These are phyloP conservation scores for Paecilomyces niveus DNA, from an alignment of 2,329 filamentous ascomycete species.

Conservation along the genomic window DNA sequence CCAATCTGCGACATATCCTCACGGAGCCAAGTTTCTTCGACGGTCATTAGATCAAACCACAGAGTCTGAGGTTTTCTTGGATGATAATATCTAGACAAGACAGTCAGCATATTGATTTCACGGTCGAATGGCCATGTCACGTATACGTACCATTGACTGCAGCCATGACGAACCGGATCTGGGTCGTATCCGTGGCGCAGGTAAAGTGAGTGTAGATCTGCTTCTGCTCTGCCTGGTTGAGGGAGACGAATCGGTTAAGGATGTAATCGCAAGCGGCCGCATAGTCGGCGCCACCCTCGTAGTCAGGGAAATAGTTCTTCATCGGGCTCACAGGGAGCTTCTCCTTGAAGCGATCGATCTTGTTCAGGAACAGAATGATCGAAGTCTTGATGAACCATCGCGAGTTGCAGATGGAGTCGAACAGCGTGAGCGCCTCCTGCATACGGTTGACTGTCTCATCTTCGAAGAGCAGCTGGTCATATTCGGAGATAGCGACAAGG, in stretches of 20 bases:
- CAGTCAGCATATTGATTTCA: background rate
- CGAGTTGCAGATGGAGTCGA: constrained; percentile 67
- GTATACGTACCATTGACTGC: constrained; percentile 81
- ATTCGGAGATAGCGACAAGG: constrained; percentile 93
- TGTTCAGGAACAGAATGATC: constrained; percentile 68
- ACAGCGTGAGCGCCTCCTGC: constrained; percentile 64
- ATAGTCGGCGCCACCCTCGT: constrained; percentile 91
- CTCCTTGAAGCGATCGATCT: constrained; percentile 70
- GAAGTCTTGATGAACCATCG: constrained; percentile 66
- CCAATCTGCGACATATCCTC: constrained; percentile 22
- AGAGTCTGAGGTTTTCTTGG: constrained; percentile 95
- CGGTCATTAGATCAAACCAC: constrained; percentile 78
- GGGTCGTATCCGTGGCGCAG: constrained; percentile 95
- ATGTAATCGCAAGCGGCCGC: constrained; percentile 97
- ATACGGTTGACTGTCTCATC: constrained; percentile 85
- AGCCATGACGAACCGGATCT: constrained; percentile 99
- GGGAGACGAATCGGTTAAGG: constrained; percentile 92
- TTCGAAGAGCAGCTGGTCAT: constrained; percentile 92
- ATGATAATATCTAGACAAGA: constrained; percentile 84
- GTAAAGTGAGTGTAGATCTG: constrained; percentile 99
- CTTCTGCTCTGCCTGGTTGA: constrained; percentile 99
- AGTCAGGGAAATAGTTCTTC: constrained; percentile 71
- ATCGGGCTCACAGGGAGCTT: constrained; percentile 66
- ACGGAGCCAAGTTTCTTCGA: constrained; percentile 12
- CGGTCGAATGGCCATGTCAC: constrained; percentile 1